A percentile compares a stretch with the other conserved stretches of the same genome.
phyloP scores from a whole-genome alignment of 352 stramenopile species.

The Phytophthora syringae region DNA sequence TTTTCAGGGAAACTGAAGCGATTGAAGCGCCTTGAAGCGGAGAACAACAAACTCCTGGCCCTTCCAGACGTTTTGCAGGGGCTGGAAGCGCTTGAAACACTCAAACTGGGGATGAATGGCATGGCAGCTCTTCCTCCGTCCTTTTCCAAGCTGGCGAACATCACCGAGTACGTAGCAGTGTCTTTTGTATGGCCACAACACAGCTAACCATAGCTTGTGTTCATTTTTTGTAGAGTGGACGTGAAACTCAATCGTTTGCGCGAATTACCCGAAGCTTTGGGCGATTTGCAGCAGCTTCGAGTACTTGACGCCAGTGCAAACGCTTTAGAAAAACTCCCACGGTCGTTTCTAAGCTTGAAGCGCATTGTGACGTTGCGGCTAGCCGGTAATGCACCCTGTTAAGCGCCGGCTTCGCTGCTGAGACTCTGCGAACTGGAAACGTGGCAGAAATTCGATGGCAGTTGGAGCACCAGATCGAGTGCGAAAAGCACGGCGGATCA shows the following conservation, averaged over 20 bases:
- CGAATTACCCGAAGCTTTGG: constrained; percentile 50
- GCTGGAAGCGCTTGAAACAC: constrained; percentile 48
- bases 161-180: constrained; percentile 63
- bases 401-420: constrained; percentile 38
- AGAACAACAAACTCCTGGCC: constrained; percentile 71
- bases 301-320: constrained; percentile 73
- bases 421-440: constrained; percentile 52
- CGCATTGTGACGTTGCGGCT: constrained; percentile 57
- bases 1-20: constrained; percentile 62
- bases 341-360: constrained; percentile 53
- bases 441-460: constrained; percentile 61
- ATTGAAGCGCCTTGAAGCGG: constrained; percentile 63
- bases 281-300: constrained; percentile 46
- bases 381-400: constrained; percentile 57
- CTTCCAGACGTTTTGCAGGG: constrained; percentile 65
- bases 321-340: constrained; percentile 50
- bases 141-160: constrained; percentile 51
- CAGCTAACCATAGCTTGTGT: no score
- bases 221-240: constrained; percentile 47
- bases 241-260: constrained; percentile 77
- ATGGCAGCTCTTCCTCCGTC: constrained; percentile 56
- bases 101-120: constrained; percentile 68
- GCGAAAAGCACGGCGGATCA: constrained; percentile 38
- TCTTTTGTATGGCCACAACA: no score
- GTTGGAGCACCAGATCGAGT: constrained; percentile 56